A percentile compares a stretch with the other conserved stretches of the same genome.
Evolutionary conservation across 1,139 yeast genomes (phyloP).

Genomic region (Blastobotrys malaysiensis): DNA sequence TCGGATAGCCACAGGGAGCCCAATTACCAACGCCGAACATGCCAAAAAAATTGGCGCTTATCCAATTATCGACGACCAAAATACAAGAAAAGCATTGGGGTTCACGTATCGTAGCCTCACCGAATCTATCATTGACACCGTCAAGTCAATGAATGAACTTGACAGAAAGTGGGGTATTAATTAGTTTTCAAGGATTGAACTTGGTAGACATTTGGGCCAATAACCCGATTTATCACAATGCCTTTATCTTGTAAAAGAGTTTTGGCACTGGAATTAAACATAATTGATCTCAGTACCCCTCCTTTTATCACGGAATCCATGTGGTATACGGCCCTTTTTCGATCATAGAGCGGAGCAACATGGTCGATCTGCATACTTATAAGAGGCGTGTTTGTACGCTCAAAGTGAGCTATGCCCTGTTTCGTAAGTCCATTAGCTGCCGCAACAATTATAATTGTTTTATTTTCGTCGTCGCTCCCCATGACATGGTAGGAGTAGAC

Average conservation of each 20-base stretch:
- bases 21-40: background rate
- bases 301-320: background rate
- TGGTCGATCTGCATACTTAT: slow-evolving; percentile 20
- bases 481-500: slow-evolving; percentile 38
- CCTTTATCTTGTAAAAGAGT: background rate
- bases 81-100: background rate
- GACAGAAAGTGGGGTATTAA: background rate
- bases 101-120: background rate
- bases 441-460: slow-evolving; percentile 42
- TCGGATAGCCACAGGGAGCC: background rate
- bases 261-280: background rate
- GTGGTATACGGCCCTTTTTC: slow-evolving; percentile 6
- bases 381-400: slow-evolving; percentile 50
- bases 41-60: background rate
- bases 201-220: background rate
- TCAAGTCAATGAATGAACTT: background rate
- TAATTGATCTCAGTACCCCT: background rate
- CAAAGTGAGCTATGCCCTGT: slow-evolving; percentile 54
- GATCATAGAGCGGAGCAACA: slow-evolving; percentile 11
- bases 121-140: background rate
- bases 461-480: slow-evolving; percentile 25
- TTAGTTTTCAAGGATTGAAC: background rate
- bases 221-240: background rate
- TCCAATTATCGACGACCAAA: background rate
- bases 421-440: slow-evolving; percentile 57